Conservation (phyloP, 2,329 filamentous ascomycete species). For the Cercospora sojina region DNA sequence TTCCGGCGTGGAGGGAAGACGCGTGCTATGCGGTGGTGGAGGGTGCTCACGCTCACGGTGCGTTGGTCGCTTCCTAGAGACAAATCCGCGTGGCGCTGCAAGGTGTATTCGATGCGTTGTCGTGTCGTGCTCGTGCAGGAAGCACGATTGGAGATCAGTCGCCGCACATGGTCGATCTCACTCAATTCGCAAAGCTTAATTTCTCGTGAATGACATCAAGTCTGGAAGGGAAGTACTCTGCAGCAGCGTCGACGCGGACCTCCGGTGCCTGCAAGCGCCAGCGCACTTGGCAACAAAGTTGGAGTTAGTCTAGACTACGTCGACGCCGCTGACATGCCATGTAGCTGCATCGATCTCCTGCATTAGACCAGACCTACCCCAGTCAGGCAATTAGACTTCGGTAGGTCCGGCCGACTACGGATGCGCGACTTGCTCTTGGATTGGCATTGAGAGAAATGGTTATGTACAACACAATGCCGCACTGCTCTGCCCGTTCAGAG, state of each 20-base stretch:
- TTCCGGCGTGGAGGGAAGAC: no score
- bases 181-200: background rate
- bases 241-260: background rate
- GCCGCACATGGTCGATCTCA: background rate
- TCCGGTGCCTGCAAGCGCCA: background rate
- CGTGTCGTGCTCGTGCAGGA: background rate
- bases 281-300: background rate
- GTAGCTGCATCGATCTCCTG: background rate
- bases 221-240: background rate
- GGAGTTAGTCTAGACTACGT: no score
- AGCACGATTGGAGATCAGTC: background rate
- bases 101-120: no score
- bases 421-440: background rate
- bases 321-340: background rate
- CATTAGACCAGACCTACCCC: no score
- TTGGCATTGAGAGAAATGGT: background rate
- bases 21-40: background rate
- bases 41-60: background rate
- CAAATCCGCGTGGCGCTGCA: no score
- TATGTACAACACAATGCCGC: background rate
- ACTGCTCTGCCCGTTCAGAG: background rate
- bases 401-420: background rate
- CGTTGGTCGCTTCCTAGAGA: background rate
- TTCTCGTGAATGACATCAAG: background rate
- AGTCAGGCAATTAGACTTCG: background rate